These are phyloP conservation scores for Ogataea pilisensis DNA, from an alignment of 805 yeast genomes.

Conservation along the genomic window DNA sequence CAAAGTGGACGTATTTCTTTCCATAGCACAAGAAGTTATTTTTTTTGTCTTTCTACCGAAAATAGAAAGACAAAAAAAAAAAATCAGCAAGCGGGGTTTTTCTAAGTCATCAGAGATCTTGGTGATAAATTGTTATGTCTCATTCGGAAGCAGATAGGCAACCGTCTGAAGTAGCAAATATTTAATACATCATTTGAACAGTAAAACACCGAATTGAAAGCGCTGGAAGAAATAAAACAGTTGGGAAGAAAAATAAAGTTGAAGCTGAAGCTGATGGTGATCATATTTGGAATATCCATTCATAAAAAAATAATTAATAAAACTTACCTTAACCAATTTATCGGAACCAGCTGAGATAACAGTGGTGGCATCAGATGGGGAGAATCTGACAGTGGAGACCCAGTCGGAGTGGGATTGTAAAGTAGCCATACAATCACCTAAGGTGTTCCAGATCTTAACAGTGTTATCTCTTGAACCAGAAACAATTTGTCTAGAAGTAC, in stretches of 20 bases:
- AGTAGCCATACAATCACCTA: slow-evolving; percentile 95
- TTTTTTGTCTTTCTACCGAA: no score
- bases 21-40: no score
- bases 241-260: not conserved
- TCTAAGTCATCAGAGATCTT: slow-evolving; percentile 88
- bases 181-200: slow-evolving; percentile 65
- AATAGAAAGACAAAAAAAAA: no score
- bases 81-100: no score
- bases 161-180: slow-evolving; percentile 99
- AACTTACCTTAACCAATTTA: slow-evolving; percentile 97
- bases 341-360: slow-evolving; percentile 99
- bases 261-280: not conserved
- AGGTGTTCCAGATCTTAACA: slow-evolving; percentile 98
- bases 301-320: no score
- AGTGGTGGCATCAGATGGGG: slow-evolving; percentile 71
- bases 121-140: slow-evolving; percentile 91
- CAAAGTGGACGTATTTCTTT: not conserved
- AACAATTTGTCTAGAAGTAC: slow-evolving; percentile 95
- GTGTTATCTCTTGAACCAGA: slow-evolving; percentile 99
- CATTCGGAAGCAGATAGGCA: slow-evolving; percentile 65
- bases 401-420: slow-evolving; percentile 97
- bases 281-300: not conserved
- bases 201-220: slow-evolving; percentile 4
- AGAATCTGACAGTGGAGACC: slow-evolving; percentile 97
- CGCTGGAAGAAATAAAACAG: not conserved